These are phyloP conservation scores for Moniliophthora roreri DNA, from an alignment of 1,284 basidiomycete genomes.

Conservation along the genomic window DNA sequence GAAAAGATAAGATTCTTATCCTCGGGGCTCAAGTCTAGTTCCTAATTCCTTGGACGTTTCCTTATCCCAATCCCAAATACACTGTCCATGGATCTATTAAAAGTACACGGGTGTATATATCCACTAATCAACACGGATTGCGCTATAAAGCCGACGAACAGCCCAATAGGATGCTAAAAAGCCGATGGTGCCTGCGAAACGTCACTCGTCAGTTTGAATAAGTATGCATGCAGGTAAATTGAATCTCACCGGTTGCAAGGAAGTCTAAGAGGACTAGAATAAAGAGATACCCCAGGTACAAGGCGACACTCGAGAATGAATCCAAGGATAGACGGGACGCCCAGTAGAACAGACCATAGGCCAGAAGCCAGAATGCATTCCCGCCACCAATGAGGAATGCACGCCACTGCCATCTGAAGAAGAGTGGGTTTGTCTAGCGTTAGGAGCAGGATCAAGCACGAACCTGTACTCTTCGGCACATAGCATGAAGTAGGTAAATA, in stretches of 20 bases:
- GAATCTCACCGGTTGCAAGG: constrained; percentile 82
- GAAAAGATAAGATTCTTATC: constrained; percentile 75
- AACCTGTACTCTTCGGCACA: constrained; percentile 95
- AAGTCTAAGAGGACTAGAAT: constrained; percentile 86
- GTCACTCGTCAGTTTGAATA: constrained; percentile 10
- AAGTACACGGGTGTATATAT: no score
- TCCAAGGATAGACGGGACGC: constrained; percentile 81
- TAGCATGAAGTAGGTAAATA: constrained; percentile 91
- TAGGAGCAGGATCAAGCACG: no score
- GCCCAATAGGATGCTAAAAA: constrained; percentile 90
- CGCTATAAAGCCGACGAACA: constrained; percentile 76
- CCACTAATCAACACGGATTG: constrained; percentile 71
- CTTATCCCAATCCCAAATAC: background rate
- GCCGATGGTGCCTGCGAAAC: constrained; percentile 73
- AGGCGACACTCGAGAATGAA: constrained; percentile 79
- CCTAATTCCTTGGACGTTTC: background rate
- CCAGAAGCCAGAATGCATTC: constrained; percentile 89
- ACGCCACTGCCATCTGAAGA: constrained; percentile 90
- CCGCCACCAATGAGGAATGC: constrained; percentile 94
- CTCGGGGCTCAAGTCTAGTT: constrained; percentile 34
- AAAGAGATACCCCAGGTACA: constrained; percentile 92
- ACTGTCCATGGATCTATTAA: no score
- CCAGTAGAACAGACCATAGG: constrained; percentile 90
- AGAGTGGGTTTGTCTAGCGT: constrained; percentile 6
- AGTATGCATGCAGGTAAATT: background rate